phyloP scores from a whole-genome alignment of 139 green algal genomes.

The Micractinium conductrix region DNA sequence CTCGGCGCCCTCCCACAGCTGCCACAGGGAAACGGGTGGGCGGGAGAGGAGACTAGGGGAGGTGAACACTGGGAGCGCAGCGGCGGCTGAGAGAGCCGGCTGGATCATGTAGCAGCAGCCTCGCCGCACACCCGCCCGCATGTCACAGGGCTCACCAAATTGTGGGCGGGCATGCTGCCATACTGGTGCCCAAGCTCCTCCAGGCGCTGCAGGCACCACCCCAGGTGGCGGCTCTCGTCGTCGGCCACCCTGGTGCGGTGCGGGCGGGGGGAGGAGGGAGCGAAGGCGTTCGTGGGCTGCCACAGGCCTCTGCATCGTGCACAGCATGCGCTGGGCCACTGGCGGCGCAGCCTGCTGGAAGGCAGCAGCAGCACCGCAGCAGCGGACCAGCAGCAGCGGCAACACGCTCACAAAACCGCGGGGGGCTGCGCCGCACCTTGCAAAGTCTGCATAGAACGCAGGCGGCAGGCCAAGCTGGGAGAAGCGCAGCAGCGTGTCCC shows the following conservation, averaged over 20 bases:
- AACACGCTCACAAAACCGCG: too few species aligned
- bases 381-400: neutral
- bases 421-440: too few species aligned
- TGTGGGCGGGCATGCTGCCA: conserved; percentile 78
- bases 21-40: too few species aligned
- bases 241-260: conserved; percentile 68
- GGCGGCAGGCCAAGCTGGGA: conserved; percentile 47
- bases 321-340: neutral
- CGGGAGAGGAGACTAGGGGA: too few species aligned
- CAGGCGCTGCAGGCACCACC: conserved; percentile 77
- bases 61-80: too few species aligned
- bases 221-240: conserved; percentile 83
- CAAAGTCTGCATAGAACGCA: conserved; percentile 86
- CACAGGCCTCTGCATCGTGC: neutral
- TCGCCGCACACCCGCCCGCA: too few species aligned
- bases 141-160: too few species aligned
- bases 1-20: conserved; percentile 78
- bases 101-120: too few species aligned
- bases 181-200: conserved; percentile 74
- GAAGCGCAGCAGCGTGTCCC: conserved; percentile 84
- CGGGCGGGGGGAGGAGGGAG: neutral
- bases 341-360: neutral
- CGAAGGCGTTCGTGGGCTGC: neutral
- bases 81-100: too few species aligned
- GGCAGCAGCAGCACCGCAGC: neutral